Conservation (phyloP, 306 rosid genomes). For the Cicer bijugum region DNA sequence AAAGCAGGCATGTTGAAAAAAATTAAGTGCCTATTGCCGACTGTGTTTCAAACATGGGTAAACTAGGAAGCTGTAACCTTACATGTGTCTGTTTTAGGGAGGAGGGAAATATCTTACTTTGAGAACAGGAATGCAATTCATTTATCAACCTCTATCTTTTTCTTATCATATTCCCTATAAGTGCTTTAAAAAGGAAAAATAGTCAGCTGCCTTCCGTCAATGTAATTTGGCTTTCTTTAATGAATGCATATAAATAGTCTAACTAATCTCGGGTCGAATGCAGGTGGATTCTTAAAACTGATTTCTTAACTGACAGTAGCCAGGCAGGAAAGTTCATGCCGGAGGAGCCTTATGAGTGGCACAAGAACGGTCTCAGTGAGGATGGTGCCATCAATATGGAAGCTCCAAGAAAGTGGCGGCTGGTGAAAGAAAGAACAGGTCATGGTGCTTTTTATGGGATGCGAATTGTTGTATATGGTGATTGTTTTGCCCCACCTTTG, state of each 20-base stretch:
- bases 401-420: constrained; percentile 98
- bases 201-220: not conserved
- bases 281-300: constrained; percentile 96
- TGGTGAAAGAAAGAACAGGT: constrained; percentile 77
- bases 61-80: not conserved
- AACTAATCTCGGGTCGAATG: constrained; percentile 42
- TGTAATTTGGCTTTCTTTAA: constrained; percentile 19
- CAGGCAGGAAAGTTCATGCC: constrained; percentile 67
- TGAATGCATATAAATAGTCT: constrained; percentile 33
- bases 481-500: constrained; percentile 84
- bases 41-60: not conserved
- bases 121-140: not conserved
- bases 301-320: constrained; percentile 73
- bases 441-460: constrained; percentile 85
- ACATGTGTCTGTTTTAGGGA: not conserved
- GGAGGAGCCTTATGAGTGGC: constrained; percentile 93
- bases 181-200: not conserved
- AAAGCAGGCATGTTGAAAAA: not conserved
- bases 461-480: constrained; percentile 78
- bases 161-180: not conserved
- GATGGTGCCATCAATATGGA: constrained; percentile 88
- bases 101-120: not conserved
- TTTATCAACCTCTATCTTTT: constrained; percentile 6
- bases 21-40: not conserved
- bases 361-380: constrained; percentile 74